These are phyloP conservation scores for Hanseniaspora singularis DNA, from an alignment of 805 yeast species.

Conservation along the genomic window DNA sequence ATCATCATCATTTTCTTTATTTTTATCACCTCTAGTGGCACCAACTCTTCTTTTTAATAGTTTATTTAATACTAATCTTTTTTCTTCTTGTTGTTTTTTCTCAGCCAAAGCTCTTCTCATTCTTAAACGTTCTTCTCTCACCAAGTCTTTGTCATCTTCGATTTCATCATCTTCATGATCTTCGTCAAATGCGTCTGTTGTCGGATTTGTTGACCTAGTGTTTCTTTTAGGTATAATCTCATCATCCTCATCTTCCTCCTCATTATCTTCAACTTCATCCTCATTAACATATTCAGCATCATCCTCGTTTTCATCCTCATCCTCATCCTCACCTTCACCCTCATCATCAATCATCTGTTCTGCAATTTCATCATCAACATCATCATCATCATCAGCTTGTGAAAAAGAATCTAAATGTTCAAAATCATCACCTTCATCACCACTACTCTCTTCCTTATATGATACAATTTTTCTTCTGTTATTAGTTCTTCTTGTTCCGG, in stretches of 20 bases:
- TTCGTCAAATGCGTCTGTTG: slow-evolving; percentile 8
- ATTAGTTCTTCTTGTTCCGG: not conserved
- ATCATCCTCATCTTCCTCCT: slow-evolving; percentile 14
- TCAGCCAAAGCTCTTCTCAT: slow-evolving; percentile 75
- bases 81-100: slow-evolving; percentile 79
- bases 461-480: slow-evolving; percentile 7
- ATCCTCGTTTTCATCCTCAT: not conserved
- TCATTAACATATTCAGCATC: slow-evolving; percentile 12
- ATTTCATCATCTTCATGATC: slow-evolving; percentile 15
- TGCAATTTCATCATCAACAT: too few relatives aligned
- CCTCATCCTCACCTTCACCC: slow-evolving; percentile 1
- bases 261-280: slow-evolving; percentile 18
- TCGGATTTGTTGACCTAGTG: slow-evolving; percentile 3
- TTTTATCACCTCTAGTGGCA: slow-evolving; percentile 35
- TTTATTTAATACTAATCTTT: slow-evolving; percentile 80
- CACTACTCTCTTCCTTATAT: slow-evolving; percentile 11
- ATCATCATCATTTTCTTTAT: too few relatives aligned
- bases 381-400: too few relatives aligned
- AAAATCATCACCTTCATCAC: slow-evolving; percentile 7
- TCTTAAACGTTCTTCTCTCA: slow-evolving; percentile 74
- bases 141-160: slow-evolving; percentile 16
- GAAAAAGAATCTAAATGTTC: not conserved
- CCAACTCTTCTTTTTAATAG: slow-evolving; percentile 73
- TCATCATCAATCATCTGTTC: not conserved
- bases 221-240: not conserved